Conservation (phyloP, 768 basidiomycete genomes). For the Phylloporus arenicola region DNA sequence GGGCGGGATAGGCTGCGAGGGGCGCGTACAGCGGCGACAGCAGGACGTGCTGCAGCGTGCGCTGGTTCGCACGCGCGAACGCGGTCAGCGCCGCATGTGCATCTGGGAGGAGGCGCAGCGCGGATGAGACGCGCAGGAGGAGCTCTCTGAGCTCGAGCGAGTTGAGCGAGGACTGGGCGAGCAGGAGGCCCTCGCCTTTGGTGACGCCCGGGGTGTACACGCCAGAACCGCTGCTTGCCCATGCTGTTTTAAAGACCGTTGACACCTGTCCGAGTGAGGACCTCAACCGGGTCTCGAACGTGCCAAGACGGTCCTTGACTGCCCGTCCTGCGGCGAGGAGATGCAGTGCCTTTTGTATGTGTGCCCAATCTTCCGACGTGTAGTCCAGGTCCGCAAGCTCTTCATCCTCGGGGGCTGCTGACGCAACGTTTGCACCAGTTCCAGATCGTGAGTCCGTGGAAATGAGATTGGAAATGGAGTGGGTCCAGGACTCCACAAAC, state of each 20-base stretch:
- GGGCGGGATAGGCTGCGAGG: conserved; percentile 63
- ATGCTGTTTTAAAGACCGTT: conserved; percentile 50
- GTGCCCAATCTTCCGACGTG: conserved; percentile 81
- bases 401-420: conserved; percentile 32
- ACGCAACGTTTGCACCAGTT: conserved; percentile 17
- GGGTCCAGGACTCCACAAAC: conserved; percentile 65
- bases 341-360: conserved; percentile 78
- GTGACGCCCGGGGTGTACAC: conserved; percentile 53
- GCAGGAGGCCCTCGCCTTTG: conserved; percentile 64
- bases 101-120: conserved; percentile 42
- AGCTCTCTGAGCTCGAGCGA: conserved; percentile 55
- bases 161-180: conserved; percentile 83
- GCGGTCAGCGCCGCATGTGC: conserved; percentile 51
- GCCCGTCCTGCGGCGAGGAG: conserved; percentile 76
- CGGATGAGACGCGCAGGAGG: conserved; percentile 24
- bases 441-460: conserved; percentile 26
- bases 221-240: conserved; percentile 39
- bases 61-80: conserved; percentile 72
- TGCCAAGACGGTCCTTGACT: conserved; percentile 58
- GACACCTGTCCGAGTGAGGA: conserved; percentile 55
- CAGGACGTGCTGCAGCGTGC: conserved; percentile 75
- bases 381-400: conserved; percentile 84
- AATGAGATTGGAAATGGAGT: conserved; percentile 41
- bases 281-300: conserved; percentile 69
- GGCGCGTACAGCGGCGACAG: conserved; percentile 75